phyloP scores from a whole-genome alignment of 352 stramenopile species.

The Aphanomyces stellatus region DNA sequence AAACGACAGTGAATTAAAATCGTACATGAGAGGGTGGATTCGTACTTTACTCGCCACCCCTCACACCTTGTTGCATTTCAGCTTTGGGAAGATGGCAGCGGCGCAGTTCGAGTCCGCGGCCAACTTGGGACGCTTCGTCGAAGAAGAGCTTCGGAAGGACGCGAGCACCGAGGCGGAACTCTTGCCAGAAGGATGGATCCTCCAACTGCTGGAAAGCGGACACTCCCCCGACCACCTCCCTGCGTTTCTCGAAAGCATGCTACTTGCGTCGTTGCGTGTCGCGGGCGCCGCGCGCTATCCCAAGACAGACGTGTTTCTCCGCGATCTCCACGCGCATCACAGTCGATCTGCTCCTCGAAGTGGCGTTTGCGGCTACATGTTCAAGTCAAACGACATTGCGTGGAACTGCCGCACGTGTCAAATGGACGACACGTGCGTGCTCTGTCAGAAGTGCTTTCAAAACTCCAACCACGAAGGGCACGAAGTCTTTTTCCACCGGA shows the following conservation, averaged over 20 bases:
- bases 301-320: slow-evolving; percentile 10
- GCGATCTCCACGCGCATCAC: slow-evolving; percentile 7
- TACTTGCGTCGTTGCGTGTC: slow-evolving; percentile 29
- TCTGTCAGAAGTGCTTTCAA: slow-evolving; percentile 95
- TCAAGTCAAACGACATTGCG: slow-evolving; percentile 95
- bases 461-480: slow-evolving; percentile 92
- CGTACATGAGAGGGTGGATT: too few relatives aligned
- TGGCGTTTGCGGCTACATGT: slow-evolving; percentile 91
- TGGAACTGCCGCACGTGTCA: slow-evolving; percentile 99
- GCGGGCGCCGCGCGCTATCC: neutral
- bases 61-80: too few relatives aligned
- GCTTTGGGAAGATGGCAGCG: too few relatives aligned
- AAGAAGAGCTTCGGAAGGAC: neutral
- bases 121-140: neutral
- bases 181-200: slow-evolving; percentile 10
- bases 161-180: neutral
- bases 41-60: too few relatives aligned
- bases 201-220: slow-evolving; percentile 1
- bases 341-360: slow-evolving; percentile 26
- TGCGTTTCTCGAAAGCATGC: slow-evolving; percentile 41
- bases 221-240: slow-evolving; percentile 24
- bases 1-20: too few relatives aligned
- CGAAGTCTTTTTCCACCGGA: slow-evolving; percentile 85
- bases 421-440: slow-evolving; percentile 95
- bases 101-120: too few relatives aligned